A percentile compares a stretch with the other conserved stretches of the same genome.
phyloP scores from a whole-genome alignment of 331 rosid genomes.

The Quercus phellos region DNA sequence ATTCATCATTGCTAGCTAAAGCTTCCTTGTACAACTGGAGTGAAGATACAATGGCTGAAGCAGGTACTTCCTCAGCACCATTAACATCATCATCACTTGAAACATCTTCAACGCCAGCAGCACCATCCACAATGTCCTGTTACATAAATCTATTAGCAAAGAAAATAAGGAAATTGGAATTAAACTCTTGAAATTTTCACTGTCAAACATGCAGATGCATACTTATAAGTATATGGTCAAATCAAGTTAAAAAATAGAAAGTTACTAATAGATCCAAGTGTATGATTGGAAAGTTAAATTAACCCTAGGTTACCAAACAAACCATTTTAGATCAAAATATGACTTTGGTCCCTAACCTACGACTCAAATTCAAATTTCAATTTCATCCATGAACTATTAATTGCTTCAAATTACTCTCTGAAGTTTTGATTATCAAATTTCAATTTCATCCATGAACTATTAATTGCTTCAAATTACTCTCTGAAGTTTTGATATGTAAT shows the following conservation, averaged over 20 bases:
- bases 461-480: too few relatives aligned
- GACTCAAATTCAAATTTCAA: too few relatives aligned
- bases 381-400: too few relatives aligned
- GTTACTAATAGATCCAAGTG: not conserved
- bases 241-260: not conserved
- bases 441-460: too few relatives aligned
- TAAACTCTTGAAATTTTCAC: not conserved
- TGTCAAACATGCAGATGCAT: not conserved
- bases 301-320: not conserved
- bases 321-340: too few relatives aligned
- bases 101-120: constrained; percentile 36
- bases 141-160: constrained; percentile 36
- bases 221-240: not conserved
- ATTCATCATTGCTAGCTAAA: constrained; percentile 57
- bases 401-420: too few relatives aligned
- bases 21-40: constrained; percentile 76
- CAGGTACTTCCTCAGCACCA: constrained; percentile 42
- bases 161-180: not conserved
- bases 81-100: constrained; percentile 36
- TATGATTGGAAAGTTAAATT: not conserved
- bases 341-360: too few relatives aligned
- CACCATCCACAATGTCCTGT: constrained; percentile 73
- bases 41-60: constrained; percentile 44
- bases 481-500: too few relatives aligned
- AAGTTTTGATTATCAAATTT: too few relatives aligned